A percentile compares a stretch with the other conserved stretches of the same genome.
Evolutionary conservation across 768 basidiomycete species (phyloP).

Genomic region (Phlebiopsis gigantea): DNA sequence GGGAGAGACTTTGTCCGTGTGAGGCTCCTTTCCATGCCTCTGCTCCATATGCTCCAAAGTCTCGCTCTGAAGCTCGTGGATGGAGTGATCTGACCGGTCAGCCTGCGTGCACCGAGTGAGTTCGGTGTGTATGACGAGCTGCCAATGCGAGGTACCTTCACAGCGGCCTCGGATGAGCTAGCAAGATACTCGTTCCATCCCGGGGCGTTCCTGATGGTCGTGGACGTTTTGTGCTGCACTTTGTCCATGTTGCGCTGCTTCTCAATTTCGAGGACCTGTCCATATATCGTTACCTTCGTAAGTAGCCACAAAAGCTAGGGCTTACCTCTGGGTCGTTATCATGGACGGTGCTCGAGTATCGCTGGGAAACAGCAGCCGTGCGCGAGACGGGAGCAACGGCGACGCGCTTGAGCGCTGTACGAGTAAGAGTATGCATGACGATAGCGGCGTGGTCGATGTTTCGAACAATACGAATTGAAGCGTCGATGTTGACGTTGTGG

Average conservation of each 20-base stretch:
- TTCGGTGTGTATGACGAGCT: background rate
- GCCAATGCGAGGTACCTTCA: constrained; percentile 25
- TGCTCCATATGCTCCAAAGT: constrained; percentile 12
- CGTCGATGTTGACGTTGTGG: background rate
- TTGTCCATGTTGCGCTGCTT: constrained; percentile 29
- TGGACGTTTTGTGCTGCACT: constrained; percentile 30
- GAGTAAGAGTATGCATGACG: constrained; percentile 24
- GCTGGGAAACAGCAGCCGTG: constrained; percentile 11
- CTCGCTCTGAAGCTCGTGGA: constrained; percentile 7
- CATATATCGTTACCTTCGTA: background rate
- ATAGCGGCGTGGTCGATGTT: background rate
- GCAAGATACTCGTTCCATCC: constrained; percentile 35
- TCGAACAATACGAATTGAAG: background rate
- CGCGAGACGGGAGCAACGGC: constrained; percentile 15
- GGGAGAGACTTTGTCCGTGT: background rate
- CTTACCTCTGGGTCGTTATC: constrained; percentile 31
- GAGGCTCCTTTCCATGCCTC: constrained; percentile 5
- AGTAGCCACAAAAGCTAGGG: background rate
- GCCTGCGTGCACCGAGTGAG: constrained; percentile 1
- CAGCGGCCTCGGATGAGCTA: constrained; percentile 28
- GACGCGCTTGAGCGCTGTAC: constrained; percentile 20
- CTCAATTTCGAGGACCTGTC: constrained; percentile 28
- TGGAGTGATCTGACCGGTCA: constrained; percentile 9
- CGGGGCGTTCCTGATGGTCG: constrained; percentile 27
- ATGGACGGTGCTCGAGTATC: constrained; percentile 28